These are phyloP conservation scores for Russula earlei DNA, from an alignment of 768 basidiomycete species.

Conservation along the genomic window DNA sequence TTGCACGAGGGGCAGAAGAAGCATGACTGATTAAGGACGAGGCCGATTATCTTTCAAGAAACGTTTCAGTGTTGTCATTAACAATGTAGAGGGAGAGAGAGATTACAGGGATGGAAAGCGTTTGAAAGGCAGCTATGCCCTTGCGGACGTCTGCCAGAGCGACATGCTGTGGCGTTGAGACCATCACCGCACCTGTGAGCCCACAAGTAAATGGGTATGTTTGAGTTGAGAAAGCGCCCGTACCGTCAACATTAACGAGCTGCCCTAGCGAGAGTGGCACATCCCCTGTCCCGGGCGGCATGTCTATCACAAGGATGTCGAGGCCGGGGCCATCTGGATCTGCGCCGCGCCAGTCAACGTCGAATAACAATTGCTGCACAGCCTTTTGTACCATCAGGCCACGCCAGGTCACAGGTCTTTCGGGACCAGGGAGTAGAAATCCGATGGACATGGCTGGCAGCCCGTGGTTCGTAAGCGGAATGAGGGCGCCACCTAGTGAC, in stretches of 20 bases:
- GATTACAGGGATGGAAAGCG: slow-evolving; percentile 77
- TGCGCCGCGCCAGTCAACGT: slow-evolving; percentile 74
- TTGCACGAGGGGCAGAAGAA: slow-evolving; percentile 71
- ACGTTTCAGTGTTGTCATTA: neutral
- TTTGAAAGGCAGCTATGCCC: slow-evolving; percentile 87
- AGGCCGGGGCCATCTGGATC: slow-evolving; percentile 38
- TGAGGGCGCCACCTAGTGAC: slow-evolving; percentile 52
- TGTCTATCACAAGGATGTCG: slow-evolving; percentile 86
- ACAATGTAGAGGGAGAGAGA: neutral
- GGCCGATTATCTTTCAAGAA: slow-evolving; percentile 63
- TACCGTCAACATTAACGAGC: slow-evolving; percentile 75
- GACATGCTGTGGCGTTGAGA: slow-evolving; percentile 94
- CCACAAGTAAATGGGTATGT: neutral
- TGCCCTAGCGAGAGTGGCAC: slow-evolving; percentile 89
- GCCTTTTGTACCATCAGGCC: slow-evolving; percentile 99
- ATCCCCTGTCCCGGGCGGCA: slow-evolving; percentile 97
- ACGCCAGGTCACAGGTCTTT: slow-evolving; percentile 87
- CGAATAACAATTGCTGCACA: slow-evolving; percentile 90
- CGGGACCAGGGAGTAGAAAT: slow-evolving; percentile 70
- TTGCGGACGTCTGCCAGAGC: slow-evolving; percentile 87
- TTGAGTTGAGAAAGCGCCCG: slow-evolving; percentile 19
- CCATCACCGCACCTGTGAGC: slow-evolving; percentile 75
- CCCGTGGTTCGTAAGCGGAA: slow-evolving; percentile 82
- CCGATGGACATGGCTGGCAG: slow-evolving; percentile 96
- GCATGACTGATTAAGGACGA: slow-evolving; percentile 82